Evolutionary conservation across 2,329 filamentous ascomycete genomes (phyloP), one percentile per base, ranked within the genome.

Genomic region (Cladosporium colombiae): DNA sequence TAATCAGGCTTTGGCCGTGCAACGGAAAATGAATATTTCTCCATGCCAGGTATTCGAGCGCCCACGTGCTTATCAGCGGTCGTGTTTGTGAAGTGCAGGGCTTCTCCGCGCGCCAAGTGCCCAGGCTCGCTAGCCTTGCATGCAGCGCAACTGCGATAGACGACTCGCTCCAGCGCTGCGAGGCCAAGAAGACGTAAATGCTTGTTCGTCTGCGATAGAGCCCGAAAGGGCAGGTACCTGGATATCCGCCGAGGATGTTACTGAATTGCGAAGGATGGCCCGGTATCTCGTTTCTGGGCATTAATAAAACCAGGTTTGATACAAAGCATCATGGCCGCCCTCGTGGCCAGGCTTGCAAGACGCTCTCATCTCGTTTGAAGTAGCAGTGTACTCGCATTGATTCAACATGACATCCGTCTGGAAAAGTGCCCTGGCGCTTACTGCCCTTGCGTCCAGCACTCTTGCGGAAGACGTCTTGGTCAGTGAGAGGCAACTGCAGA

Each of bases 401-500:
- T n/a, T 31, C 50, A 35, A 46, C 18, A 63, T 63, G 61, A 37
- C 23, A 2, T 44, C 18, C 25, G 44, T n/a, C 13, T 63, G 61
- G 50, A 63, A 63, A 25, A 56, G 18, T 2, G 33, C 50, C 14
- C 33, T 63, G 7, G 61, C 50, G 25, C n/a, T 46, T n/a, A 23
- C 61, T 11, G 50, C 37, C 5, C 23, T 63, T 13, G 61, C 50
- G 7, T 53, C 61, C 18, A 29, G 27, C 29, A 23, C 50, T 40
- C 25, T 53, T 14, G 71, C 71, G 18, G 71, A 70, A 65, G 70
- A 71, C 35, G 68, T 69, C 10, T 52, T 71, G 29, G 68, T 68
- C 65, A 71, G 69, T 52, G 64, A 68, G 35, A 64, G 69, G 35
- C 67, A 67, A 11, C 62, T 67, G 27, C 56, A 70, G 50, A 71